These are phyloP conservation scores for Puya raimondii DNA, from an alignment of 176 grass and related monocot genomes.

Conservation along the genomic window DNA sequence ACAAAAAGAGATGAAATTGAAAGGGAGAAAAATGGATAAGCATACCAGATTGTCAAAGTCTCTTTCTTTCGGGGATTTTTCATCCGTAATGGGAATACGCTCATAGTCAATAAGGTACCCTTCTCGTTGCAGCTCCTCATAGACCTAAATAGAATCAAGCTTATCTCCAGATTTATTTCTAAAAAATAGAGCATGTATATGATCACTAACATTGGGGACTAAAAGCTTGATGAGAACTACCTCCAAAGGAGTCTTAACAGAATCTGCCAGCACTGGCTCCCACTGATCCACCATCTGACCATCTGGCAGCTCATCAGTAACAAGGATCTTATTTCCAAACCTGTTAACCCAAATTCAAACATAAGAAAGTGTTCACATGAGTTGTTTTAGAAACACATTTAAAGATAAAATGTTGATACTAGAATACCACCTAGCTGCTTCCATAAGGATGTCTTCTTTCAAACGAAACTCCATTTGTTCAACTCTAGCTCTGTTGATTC, in stretches of 20 bases:
- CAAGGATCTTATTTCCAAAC: constrained; percentile 92
- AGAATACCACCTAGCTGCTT: constrained; percentile 60
- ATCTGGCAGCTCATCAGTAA: constrained; percentile 94
- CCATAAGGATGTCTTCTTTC: constrained; percentile 92
- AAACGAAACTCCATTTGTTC: constrained; percentile 99
- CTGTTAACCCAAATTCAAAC: constrained; percentile 40
- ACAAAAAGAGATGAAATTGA: constrained; percentile 12
- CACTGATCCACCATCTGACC: constrained; percentile 99
- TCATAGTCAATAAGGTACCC: constrained; percentile 95
- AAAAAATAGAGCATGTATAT: constrained; percentile 13
- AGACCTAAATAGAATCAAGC: constrained; percentile 57
- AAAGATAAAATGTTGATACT: not conserved
- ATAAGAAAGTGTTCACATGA: constrained; percentile 14
- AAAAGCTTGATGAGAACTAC: constrained; percentile 21
- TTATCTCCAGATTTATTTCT: constrained; percentile 13
- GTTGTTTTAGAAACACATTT: not conserved
- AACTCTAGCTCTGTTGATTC: constrained; percentile 96
- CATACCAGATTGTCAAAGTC: constrained; percentile 98
- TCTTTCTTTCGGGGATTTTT: constrained; percentile 94
- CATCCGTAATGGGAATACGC: constrained; percentile 95
- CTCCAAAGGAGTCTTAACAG: constrained; percentile 93
- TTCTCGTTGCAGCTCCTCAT: constrained; percentile 76
- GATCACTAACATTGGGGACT: not conserved
- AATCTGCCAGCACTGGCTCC: constrained; percentile 61
- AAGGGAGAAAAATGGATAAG: constrained; percentile 17